Conservation (phyloP, 768 basidiomycete genomes). For the Boletus patriciae region DNA sequence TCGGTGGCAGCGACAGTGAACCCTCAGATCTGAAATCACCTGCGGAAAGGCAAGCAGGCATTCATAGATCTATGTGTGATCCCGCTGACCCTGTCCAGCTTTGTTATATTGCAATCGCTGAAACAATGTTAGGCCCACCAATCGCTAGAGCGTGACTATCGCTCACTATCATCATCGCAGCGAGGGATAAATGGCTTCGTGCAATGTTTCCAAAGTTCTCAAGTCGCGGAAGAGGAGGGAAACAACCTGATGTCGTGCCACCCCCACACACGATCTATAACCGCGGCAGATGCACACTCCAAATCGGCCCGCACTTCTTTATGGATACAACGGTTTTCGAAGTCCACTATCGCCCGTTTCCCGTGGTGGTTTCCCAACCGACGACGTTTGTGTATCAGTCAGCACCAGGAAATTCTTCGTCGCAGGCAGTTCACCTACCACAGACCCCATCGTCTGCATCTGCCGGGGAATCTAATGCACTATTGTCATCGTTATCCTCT, state of each 20-base stretch:
- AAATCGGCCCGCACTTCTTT: constrained; percentile 77
- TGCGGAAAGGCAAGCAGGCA: constrained; percentile 52
- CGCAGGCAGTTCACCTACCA: constrained; percentile 33
- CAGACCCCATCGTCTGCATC: constrained; percentile 21
- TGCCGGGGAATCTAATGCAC: constrained; percentile 37
- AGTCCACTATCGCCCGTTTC: constrained; percentile 60
- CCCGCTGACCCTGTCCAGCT: constrained; percentile 39
- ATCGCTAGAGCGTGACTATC: constrained; percentile 12
- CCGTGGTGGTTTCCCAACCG: constrained; percentile 19
- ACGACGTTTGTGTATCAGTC: constrained; percentile 31
- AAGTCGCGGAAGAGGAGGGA: constrained; percentile 58
- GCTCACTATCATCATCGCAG: constrained; percentile 37
- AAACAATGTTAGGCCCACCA: constrained; percentile 55
- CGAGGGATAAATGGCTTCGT: constrained; percentile 69
- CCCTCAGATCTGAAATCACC: constrained; percentile 43
- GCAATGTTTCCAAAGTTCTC: constrained; percentile 71
- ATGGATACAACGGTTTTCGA: constrained; percentile 68
- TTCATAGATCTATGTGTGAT: background rate
- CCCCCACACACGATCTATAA: constrained; percentile 67
- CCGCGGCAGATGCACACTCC: constrained; percentile 66
- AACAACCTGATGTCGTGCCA: constrained; percentile 50
- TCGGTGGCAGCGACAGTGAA: constrained; percentile 44
- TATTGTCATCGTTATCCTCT: constrained; percentile 46
- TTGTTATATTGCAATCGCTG: constrained; percentile 63
- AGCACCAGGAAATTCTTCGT: constrained; percentile 20